phyloP scores from a whole-genome alignment of 1,284 basidiomycete genomes.

The Leccinum discolor region DNA sequence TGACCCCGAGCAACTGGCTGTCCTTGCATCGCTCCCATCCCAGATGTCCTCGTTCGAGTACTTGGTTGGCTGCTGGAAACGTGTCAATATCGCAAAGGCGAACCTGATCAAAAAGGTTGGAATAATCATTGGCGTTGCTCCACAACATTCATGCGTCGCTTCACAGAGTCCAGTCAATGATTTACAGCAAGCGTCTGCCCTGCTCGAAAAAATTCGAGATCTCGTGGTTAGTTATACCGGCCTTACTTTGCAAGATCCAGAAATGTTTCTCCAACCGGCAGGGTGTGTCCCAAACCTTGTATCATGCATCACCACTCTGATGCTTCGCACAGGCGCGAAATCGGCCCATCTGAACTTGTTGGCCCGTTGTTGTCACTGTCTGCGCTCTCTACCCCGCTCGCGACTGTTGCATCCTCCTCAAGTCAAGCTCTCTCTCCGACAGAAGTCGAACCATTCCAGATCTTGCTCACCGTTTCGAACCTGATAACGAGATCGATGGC shows the following conservation, averaged over 20 bases:
- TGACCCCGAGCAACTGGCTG: slow-evolving; percentile 78
- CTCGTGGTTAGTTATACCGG: slow-evolving; percentile 91
- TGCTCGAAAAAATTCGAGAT: slow-evolving; percentile 75
- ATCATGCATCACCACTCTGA: slow-evolving; percentile 8
- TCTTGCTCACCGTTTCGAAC: slow-evolving; percentile 68
- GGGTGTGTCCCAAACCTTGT: slow-evolving; percentile 49
- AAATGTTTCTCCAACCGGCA: slow-evolving; percentile 90
- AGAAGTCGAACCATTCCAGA: slow-evolving; percentile 74
- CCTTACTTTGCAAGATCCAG: slow-evolving; percentile 87
- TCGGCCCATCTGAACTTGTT: slow-evolving; percentile 80
- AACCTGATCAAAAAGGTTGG: slow-evolving; percentile 63
- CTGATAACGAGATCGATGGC: slow-evolving; percentile 55
- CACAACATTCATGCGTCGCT: slow-evolving; percentile 1
- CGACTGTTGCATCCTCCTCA: slow-evolving; percentile 12
- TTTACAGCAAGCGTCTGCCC: slow-evolving; percentile 56
- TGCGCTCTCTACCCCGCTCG: slow-evolving; percentile 57
- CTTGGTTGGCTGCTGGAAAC: slow-evolving; percentile 90
- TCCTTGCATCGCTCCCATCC: slow-evolving; percentile 78
- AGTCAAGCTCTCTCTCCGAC: slow-evolving; percentile 40
- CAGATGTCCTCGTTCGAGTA: slow-evolving; percentile 91
- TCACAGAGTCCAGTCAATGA: slow-evolving; percentile 59
- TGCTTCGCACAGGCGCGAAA: slow-evolving; percentile 48
- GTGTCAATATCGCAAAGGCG: slow-evolving; percentile 62
- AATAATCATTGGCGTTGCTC: background rate
- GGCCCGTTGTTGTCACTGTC: slow-evolving; percentile 73